phyloP scores from a whole-genome alignment of 2,329 filamentous ascomycete genomes.

The Colletotrichum echinochloae region DNA sequence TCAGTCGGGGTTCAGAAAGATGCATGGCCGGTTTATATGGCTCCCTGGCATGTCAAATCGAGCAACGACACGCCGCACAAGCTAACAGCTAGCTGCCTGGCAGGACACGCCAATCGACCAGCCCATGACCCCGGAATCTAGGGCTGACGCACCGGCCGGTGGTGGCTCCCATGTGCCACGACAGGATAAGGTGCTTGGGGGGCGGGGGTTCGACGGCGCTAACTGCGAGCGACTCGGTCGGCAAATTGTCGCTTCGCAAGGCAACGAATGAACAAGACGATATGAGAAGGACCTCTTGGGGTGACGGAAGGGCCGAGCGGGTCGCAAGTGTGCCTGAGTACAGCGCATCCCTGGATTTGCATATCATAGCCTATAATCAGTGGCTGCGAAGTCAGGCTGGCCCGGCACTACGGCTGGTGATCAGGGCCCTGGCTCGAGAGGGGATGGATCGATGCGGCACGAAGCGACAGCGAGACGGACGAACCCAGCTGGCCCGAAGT shows the following conservation, averaged over 20 bases:
- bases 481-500: neutral
- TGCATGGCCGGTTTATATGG: conserved; percentile 15
- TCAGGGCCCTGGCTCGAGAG: conserved; percentile 17
- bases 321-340: neutral
- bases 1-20: neutral
- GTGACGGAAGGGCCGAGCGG: neutral
- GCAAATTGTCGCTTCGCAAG: neutral
- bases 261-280: conserved; percentile 1
- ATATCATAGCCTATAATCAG: neutral
- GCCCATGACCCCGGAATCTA: conserved; percentile 7
- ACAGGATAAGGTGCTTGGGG: neutral
- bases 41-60: neutral
- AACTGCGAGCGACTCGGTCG: neutral
- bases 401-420: neutral
- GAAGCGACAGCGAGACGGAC: neutral
- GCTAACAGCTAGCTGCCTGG: neutral
- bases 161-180: conserved; percentile 22
- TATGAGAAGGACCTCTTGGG: neutral
- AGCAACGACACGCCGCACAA: neutral
- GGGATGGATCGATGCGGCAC: conserved; percentile 3
- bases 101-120: neutral
- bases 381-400: neutral
- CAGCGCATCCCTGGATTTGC: neutral
- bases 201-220: neutral
- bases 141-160: conserved; percentile 26